A percentile compares a stretch with the other conserved stretches of the same genome.
Conservation (phyloP, 768 basidiomycete species). For the Boletus rex-veris region DNA sequence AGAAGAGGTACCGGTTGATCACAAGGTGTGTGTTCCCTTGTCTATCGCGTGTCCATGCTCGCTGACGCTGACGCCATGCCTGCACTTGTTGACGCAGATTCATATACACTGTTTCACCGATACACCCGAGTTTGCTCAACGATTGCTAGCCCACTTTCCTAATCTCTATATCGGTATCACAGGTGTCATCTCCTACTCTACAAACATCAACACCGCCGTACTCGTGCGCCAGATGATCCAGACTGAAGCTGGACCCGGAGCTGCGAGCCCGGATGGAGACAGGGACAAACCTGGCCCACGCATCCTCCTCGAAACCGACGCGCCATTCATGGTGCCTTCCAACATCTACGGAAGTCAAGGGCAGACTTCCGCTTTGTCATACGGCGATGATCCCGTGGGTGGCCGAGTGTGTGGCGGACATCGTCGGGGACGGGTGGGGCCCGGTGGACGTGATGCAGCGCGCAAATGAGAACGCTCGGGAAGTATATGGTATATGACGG, state of each 20-base stretch:
- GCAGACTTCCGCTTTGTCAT: slow-evolving; percentile 68
- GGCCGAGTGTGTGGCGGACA: slow-evolving; percentile 63
- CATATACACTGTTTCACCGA: slow-evolving; percentile 88
- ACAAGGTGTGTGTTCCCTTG: slow-evolving; percentile 42
- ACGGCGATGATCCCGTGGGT: slow-evolving; percentile 86
- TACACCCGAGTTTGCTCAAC: slow-evolving; percentile 65
- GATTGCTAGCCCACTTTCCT: slow-evolving; percentile 71
- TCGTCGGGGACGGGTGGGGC: slow-evolving; percentile 45
- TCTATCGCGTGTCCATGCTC: no score
- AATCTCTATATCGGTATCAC: slow-evolving; percentile 85
- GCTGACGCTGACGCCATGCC: slow-evolving; percentile 21
- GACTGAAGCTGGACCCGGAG: no score
- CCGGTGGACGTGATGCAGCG: slow-evolving; percentile 55
- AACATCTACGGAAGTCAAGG: slow-evolving; percentile 61
- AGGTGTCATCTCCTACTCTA: slow-evolving; percentile 78
- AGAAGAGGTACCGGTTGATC: slow-evolving; percentile 66
- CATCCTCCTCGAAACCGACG: slow-evolving; percentile 79
- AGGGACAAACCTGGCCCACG: slow-evolving; percentile 35
- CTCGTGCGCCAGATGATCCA: slow-evolving; percentile 56
- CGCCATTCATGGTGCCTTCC: slow-evolving; percentile 81
- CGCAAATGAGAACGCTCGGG: slow-evolving; percentile 61
- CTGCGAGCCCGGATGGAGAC: no score
- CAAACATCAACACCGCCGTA: slow-evolving; percentile 66
- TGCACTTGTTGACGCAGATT: no score
- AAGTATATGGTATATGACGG: slow-evolving; percentile 48